A percentile compares a stretch with the other conserved stretches of the same genome.
Evolutionary conservation across 441 rosid genomes (phyloP).

Genomic region (Breynia disticha): DNA sequence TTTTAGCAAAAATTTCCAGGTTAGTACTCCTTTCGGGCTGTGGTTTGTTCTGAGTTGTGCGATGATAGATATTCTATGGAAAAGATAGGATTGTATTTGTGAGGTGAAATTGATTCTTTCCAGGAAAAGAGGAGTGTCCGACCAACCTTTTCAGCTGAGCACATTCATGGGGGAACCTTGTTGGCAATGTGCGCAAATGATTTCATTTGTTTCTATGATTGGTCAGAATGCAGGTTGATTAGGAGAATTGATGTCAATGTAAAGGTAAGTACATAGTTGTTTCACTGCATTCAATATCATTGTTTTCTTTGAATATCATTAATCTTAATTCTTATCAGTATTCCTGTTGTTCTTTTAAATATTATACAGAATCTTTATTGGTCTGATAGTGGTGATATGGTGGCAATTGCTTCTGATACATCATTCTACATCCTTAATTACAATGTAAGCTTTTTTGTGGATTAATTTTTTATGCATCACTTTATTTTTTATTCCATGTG

Average conservation of each 20-base stretch:
- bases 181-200: conserved; percentile 98
- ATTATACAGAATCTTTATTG: conserved; percentile 70
- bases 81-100: too few relatives aligned
- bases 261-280: conserved; percentile 17
- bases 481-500: conserved; percentile 1
- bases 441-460: conserved; percentile 42
- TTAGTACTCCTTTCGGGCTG: conserved; percentile 18
- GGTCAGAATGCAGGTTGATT: conserved; percentile 96
- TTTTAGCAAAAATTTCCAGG: conserved; percentile 95
- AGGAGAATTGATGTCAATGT: conserved; percentile 91
- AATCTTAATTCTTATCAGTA: too few relatives aligned
- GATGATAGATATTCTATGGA: too few relatives aligned
- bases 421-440: conserved; percentile 95
- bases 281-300: too few relatives aligned
- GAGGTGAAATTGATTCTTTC: conserved; percentile 18
- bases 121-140: conserved; percentile 89
- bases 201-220: conserved; percentile 95
- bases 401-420: conserved; percentile 91
- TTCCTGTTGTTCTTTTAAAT: too few relatives aligned
- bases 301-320: too few relatives aligned
- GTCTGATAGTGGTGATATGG: conserved; percentile 99
- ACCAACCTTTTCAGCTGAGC: conserved; percentile 92
- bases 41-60: too few relatives aligned
- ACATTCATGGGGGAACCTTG: conserved; percentile 75
- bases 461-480: neutral